Evolutionary conservation across 768 basidiomycete genomes (phyloP), one percentile per base, ranked within the genome.

Genomic region (Pleurotus salmoneostramineus): DNA sequence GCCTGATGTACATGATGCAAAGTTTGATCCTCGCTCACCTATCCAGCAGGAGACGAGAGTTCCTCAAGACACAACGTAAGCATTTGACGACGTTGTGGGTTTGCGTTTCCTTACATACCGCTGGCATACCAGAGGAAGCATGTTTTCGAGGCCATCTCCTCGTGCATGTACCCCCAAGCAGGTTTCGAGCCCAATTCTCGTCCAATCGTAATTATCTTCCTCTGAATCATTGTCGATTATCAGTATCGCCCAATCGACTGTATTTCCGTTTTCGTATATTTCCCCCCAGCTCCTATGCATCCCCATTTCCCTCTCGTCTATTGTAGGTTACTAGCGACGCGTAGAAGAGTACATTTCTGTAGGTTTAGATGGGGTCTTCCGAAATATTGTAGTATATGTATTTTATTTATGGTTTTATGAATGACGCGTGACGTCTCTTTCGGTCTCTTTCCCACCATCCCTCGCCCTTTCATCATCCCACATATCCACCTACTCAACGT

Each of bases 11-110:
- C 46, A 48, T 31, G 17, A 34, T 34, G 14, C 56, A 15, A 33
- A 12, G 10, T 56, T 46, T 37, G 56, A 56, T 34, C 56, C 56
- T 46, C 56, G 56, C 14, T 56, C 56, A n/a, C 56, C 56, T 36
- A 56, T 56, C 12, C 6, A n/a, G 11, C 43, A 36, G n/a, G 44
- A 36, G 5, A 40, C 56, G 11, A 46, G 44, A 12, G 46, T 56
- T 14, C 56, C 56, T 12, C 45, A 17, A 17, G 56, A 46, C 35
- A 17, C 56, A 31, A 47, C 14, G 56, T 56, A 48, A 56, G 56
- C 21, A 27, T 34, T 0, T 45, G 44, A 7, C 21, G 21, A 27
- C 44, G n/a, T n/a, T 36, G 44, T 31, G 40, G 43, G 21, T 40
- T 43, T 31, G 36, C 40, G 40, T 55, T 17, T 45, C 14, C 15